phyloP scores from a whole-genome alignment of 1,139 yeast genomes.

The Yamadazyma songkhlaensis region DNA sequence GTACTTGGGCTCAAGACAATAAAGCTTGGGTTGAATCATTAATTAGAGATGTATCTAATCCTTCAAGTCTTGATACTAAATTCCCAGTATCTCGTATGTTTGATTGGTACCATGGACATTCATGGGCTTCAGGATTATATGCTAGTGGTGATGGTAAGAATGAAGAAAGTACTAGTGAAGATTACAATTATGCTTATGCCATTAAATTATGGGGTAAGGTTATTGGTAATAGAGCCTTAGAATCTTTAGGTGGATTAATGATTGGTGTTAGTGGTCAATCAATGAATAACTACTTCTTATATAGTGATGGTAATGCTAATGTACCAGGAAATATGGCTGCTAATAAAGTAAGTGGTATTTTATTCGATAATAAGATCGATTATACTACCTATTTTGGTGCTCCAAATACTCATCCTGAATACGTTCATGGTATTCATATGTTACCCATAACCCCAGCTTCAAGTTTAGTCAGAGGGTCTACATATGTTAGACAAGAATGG shows the following conservation, averaged over 20 bases:
- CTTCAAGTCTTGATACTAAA: conserved; percentile 53
- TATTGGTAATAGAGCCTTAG: conserved; percentile 70
- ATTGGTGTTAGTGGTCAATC: conserved; percentile 61
- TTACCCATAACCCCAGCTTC: conserved; percentile 83
- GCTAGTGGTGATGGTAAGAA: conserved; percentile 73
- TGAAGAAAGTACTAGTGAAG: conserved; percentile 80
- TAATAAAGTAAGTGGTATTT: conserved; percentile 73
- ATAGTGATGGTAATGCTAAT: conserved; percentile 52
- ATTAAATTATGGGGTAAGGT: conserved; percentile 81
- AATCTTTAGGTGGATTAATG: conserved; percentile 75
- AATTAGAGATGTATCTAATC: conserved; percentile 80
- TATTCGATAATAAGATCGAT: conserved; percentile 84
- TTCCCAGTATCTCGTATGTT: conserved; percentile 79
- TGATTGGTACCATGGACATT: conserved; percentile 81
- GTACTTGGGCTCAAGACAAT: conserved; percentile 65
- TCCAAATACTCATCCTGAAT: conserved; percentile 53
- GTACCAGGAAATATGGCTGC: conserved; percentile 56
- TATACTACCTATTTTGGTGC: conserved; percentile 65
- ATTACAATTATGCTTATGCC: conserved; percentile 76
- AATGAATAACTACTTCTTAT: conserved; percentile 60
- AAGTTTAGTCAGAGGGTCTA: conserved; percentile 65
- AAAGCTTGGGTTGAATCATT: conserved; percentile 36
- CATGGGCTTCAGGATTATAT: conserved; percentile 80
- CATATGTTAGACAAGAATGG: conserved; percentile 84
- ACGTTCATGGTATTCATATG: conserved; percentile 95